Evolutionary conservation across 805 yeast species (phyloP), one percentile per base, ranked within the genome.

Genomic region (Wickerhamiella australiensis): DNA sequence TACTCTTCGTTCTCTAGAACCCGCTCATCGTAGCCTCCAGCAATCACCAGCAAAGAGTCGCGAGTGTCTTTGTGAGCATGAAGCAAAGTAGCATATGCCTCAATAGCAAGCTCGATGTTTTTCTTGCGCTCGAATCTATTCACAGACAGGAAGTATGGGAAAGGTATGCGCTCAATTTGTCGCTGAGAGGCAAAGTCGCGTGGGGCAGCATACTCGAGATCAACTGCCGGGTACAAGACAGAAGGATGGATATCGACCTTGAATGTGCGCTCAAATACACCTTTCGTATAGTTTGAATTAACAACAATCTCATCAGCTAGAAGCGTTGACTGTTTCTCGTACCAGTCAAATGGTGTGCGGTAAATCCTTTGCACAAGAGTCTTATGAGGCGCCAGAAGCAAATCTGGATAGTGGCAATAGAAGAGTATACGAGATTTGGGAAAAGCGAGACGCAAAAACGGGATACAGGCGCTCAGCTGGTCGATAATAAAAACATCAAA

Each of bases 371-470:
- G 80, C 7, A 82, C 23, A 0, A 72, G 23, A 1, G 80, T 68
- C 2, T 73, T 68, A 48, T 80, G 80, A 17, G 69, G 68, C 0
- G 95, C 81, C 40, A 90, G 68, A 45, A 82, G 69, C 60, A 82
- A 82, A 64, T 92, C 99, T 0, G 99, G 98, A 64, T 90, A 90
- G 68, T 92, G 99, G 60, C 98, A 88, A 65, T 92, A 92, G 61
- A 90, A 92, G 47, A 92, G 66, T 2, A 84, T 73, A 46, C 76
- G 76, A 1, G 82, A 63, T 9, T 53, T 44, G 31, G 60, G 58
- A 42, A 57, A 51, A 23, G 45, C 43, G 20, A 46, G 18, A 9
- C 68, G 78, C 18, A 92, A 57, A 13, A 88, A 55, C 5, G 97
- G 97, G 3, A 86, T 69, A 56, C 94, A 79, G 51, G 85, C 79